Percentiles rank a stretch among this genome's conserved stretches.
Evolutionary conservation across 768 basidiomycete species (phyloP).

Genomic region (Hypsizygus marmoreus): DNA sequence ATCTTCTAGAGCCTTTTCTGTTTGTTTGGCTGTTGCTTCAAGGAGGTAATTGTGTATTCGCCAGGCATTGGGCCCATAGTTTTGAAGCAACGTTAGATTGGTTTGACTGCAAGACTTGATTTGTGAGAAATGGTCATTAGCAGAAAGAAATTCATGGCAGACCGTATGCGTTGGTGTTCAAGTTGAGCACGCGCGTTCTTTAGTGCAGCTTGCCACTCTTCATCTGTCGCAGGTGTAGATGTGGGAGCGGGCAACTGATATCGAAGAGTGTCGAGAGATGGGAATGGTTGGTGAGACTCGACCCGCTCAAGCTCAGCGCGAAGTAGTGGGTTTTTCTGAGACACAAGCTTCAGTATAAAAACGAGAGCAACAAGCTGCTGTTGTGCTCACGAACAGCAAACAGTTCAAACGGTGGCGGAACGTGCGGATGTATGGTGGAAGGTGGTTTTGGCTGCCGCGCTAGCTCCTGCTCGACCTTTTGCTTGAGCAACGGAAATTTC

Average conservation of each 20-base stretch:
- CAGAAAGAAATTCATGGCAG: constrained; percentile 15
- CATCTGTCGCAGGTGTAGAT: constrained; percentile 62
- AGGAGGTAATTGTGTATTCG: constrained; percentile 88
- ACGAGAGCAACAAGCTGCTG: constrained; percentile 5
- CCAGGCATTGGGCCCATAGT: constrained; percentile 91
- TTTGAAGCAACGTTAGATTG: constrained; percentile 80
- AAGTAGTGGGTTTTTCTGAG: constrained; percentile 67
- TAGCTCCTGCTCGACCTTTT: constrained; percentile 77
- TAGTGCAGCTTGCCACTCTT: constrained; percentile 75
- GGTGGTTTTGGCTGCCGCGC: constrained; percentile 68
- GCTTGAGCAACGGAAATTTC: constrained; percentile 65
- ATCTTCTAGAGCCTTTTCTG: constrained; percentile 75
- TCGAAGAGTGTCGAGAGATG: constrained; percentile 68
- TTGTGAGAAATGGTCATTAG: constrained; percentile 2
- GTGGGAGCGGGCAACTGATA: constrained; percentile 75
- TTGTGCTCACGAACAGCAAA: constrained; percentile 65
- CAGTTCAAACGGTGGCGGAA: constrained; percentile 64
- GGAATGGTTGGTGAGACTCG: constrained; percentile 65
- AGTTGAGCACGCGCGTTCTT: constrained; percentile 81
- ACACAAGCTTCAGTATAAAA: constrained; percentile 5
- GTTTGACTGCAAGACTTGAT: constrained; percentile 59
- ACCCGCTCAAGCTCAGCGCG: constrained; percentile 75
- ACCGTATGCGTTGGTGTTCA: constrained; percentile 85
- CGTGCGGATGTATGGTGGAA: constrained; percentile 63
- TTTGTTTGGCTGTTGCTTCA: constrained; percentile 72